Evolutionary conservation across 2,329 filamentous ascomycete species (phyloP).

Genomic region (Clarireedia paspali): DNA sequence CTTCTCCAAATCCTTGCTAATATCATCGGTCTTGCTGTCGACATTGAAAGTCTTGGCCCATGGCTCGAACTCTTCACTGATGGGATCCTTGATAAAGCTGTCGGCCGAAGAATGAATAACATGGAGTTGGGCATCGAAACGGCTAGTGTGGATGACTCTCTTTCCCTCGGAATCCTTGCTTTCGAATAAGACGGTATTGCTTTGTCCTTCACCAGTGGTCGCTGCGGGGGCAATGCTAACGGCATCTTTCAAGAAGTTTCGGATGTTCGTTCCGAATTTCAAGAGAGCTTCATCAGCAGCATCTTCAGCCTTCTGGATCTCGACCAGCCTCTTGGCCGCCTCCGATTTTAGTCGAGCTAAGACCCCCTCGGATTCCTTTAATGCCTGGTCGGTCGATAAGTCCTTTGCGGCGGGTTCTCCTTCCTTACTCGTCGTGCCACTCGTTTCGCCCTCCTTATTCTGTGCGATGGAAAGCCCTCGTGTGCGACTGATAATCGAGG

Average conservation of each 20-base stretch:
- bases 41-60: slow-evolving; percentile 73
- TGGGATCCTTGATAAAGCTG: slow-evolving; percentile 76
- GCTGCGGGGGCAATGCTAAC: slow-evolving; percentile 76
- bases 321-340: slow-evolving; percentile 75
- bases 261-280: slow-evolving; percentile 82
- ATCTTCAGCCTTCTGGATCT: slow-evolving; percentile 87
- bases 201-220: slow-evolving; percentile 39
- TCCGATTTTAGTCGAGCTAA: slow-evolving; percentile 69
- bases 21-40: slow-evolving; percentile 76
- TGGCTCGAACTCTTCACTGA: slow-evolving; percentile 61
- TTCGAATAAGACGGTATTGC: slow-evolving; percentile 75
- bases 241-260: slow-evolving; percentile 84
- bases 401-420: slow-evolving; percentile 31
- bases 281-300: slow-evolving; percentile 92
- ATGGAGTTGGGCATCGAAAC: slow-evolving; percentile 92
- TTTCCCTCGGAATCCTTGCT: slow-evolving; percentile 86
- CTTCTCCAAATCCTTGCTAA: slow-evolving; percentile 73
- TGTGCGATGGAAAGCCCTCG: slow-evolving; percentile 56
- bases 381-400: slow-evolving; percentile 39
- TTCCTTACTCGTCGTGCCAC: slow-evolving; percentile 15
- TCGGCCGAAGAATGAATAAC: slow-evolving; percentile 83
- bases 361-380: slow-evolving; percentile 51
- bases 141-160: slow-evolving; percentile 86
- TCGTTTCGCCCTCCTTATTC: slow-evolving; percentile 16
- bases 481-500: slow-evolving; percentile 64